Conservation (phyloP, 192 early-diverging fungal species). For the Cetraspora pellucida region DNA sequence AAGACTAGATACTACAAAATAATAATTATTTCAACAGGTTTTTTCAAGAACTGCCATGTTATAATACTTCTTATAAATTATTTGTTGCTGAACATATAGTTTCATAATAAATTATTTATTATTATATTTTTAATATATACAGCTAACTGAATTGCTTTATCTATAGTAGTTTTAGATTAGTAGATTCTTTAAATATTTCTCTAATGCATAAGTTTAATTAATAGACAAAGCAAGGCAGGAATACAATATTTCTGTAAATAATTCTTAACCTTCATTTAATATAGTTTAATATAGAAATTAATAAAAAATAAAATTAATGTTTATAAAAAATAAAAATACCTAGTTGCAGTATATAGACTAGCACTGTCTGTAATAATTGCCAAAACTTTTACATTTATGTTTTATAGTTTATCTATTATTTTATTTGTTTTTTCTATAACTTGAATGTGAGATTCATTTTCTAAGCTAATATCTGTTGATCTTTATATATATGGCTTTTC, state of each 20-base stretch:
- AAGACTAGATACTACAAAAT: neutral
- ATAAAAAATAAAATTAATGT: neutral
- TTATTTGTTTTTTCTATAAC: neutral
- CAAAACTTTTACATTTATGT: neutral
- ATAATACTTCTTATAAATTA: neutral
- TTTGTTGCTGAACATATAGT: neutral
- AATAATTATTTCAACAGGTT: constrained; percentile 7
- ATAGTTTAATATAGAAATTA: neutral
- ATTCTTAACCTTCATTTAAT: neutral
- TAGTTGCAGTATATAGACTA: neutral
- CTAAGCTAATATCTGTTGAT: neutral
- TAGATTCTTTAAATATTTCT: neutral
- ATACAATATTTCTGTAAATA: neutral
- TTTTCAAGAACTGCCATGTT: neutral
- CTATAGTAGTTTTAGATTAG: neutral
- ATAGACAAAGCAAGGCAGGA: neutral
- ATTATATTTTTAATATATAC: neutral
- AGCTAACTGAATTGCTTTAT: neutral
- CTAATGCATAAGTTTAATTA: neutral
- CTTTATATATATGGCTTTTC: neutral
- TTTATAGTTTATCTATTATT: neutral
- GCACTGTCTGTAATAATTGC: constrained; percentile 16
- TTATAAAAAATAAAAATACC: constrained; percentile 12
- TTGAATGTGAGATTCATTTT: neutral
- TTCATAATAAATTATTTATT: constrained; percentile 2